Conservation (phyloP, 2,329 filamentous ascomycete genomes). For the Scedosporium dehoogii region DNA sequence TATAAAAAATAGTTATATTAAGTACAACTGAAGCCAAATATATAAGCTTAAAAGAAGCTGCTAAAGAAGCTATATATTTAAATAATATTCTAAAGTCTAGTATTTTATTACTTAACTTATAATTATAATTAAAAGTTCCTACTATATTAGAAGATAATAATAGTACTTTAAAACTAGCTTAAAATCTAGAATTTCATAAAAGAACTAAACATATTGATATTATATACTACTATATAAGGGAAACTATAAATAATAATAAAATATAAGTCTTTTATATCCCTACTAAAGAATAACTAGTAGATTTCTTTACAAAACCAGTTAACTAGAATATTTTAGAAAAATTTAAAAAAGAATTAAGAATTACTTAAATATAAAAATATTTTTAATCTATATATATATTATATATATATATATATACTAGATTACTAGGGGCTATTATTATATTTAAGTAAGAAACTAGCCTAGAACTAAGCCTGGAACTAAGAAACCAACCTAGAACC, state of each 20-base stretch:
- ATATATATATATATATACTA: too few relatives aligned
- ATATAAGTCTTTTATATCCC: too few relatives aligned
- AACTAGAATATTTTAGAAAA: too few relatives aligned
- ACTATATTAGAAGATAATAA: neutral
- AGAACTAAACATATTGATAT: neutral
- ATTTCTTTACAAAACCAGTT: too few relatives aligned
- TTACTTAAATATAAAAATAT: neutral
- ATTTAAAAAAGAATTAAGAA: too few relatives aligned
- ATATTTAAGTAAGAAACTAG: too few relatives aligned
- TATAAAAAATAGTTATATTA: conserved; percentile 2
- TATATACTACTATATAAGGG: neutral
- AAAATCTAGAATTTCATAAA: conserved; percentile 3
- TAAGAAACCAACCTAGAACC: too few relatives aligned
- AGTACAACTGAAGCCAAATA: conserved; percentile 1
- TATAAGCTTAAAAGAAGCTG: neutral
- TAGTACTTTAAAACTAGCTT: neutral
- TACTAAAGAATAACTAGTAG: too few relatives aligned
- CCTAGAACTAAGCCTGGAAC: too few relatives aligned
- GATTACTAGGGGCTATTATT: too few relatives aligned
- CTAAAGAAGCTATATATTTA: conserved; percentile 1
- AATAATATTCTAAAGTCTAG: neutral
- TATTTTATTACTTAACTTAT: too few relatives aligned
- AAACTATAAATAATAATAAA: too few relatives aligned
- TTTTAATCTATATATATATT: neutral
- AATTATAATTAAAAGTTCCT: neutral